These are phyloP conservation scores for Chytridium lagenaria DNA, from an alignment of 371 early-diverging fungal species.

Conservation along the genomic window DNA sequence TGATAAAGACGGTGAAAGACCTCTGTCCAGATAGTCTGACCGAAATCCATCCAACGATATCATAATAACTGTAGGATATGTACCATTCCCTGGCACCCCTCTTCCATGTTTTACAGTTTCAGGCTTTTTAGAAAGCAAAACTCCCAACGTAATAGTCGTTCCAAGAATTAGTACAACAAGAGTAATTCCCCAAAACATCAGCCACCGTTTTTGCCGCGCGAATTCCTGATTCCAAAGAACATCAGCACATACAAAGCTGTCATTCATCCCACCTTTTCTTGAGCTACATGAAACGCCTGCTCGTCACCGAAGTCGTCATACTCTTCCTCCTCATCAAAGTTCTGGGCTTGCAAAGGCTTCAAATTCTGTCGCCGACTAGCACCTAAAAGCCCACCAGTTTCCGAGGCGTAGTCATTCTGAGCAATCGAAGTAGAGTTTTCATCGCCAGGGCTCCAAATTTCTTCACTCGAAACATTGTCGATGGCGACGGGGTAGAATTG, in stretches of 20 bases:
- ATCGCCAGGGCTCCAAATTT: constrained; percentile 29
- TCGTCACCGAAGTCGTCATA: constrained; percentile 18
- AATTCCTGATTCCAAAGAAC: constrained; percentile 3
- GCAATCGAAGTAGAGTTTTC: background rate
- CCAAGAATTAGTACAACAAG: background rate
- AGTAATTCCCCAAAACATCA: background rate
- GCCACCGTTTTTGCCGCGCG: background rate
- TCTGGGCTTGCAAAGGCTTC: constrained; percentile 9
- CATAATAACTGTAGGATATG: constrained; percentile 72
- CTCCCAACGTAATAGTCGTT: background rate
- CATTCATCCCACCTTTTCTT: background rate
- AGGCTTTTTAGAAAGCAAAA: background rate
- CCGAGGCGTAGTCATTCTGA: background rate
- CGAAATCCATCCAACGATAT: constrained; percentile 93
- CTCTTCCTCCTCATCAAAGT: constrained; percentile 13
- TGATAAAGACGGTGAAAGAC: constrained; percentile 71
- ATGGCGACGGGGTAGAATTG: constrained; percentile 9
- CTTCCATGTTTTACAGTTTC: background rate
- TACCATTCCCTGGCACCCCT: background rate
- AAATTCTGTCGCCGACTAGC: constrained; percentile 2
- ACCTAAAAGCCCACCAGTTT: constrained; percentile 8
- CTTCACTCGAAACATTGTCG: constrained; percentile 23
- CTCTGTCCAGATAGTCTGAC: constrained; percentile 79
- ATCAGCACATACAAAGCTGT: background rate
- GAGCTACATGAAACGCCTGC: background rate